Percentiles rank a stretch among this genome's conserved stretches.
Evolutionary conservation across 2,329 filamentous ascomycete species (phyloP).

Genomic region (Trichoderma sp.): DNA sequence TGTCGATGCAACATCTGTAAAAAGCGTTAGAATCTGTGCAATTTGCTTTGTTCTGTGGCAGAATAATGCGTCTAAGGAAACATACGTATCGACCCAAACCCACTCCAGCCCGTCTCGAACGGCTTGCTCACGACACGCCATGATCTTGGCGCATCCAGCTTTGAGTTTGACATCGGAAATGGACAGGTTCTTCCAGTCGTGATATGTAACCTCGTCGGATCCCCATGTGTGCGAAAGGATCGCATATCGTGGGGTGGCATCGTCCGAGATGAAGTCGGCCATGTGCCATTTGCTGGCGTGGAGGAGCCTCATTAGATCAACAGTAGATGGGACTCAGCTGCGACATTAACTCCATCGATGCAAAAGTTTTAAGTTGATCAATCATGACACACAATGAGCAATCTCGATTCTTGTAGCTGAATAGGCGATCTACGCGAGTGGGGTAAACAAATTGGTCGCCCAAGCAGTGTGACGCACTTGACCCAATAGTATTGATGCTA

Average conservation of each 20-base stretch:
- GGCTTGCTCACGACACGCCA: background rate
- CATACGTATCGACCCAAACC: background rate
- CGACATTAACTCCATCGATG: accelerated
- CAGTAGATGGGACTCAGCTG: background rate
- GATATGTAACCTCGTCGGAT: background rate
- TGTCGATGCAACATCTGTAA: background rate
- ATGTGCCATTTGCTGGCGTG: background rate
- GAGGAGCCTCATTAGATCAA: background rate
- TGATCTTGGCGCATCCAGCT: background rate
- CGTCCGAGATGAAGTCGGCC: background rate
- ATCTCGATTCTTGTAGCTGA: no score
- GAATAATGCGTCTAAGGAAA: background rate
- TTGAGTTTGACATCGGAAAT: background rate
- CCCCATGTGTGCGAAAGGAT: background rate
- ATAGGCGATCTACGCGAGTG: no score
- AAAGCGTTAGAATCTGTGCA: background rate
- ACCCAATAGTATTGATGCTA: no score
- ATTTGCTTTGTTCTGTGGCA: background rate
- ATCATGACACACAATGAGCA: no score
- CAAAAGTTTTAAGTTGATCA: background rate
- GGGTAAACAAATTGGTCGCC: no score
- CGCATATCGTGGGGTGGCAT: background rate
- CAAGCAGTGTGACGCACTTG: no score
- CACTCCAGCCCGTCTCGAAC: background rate
- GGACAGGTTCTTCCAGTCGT: background rate